Conservation (phyloP, 352 stramenopile species). For the Phytophthora parvispora region DNA sequence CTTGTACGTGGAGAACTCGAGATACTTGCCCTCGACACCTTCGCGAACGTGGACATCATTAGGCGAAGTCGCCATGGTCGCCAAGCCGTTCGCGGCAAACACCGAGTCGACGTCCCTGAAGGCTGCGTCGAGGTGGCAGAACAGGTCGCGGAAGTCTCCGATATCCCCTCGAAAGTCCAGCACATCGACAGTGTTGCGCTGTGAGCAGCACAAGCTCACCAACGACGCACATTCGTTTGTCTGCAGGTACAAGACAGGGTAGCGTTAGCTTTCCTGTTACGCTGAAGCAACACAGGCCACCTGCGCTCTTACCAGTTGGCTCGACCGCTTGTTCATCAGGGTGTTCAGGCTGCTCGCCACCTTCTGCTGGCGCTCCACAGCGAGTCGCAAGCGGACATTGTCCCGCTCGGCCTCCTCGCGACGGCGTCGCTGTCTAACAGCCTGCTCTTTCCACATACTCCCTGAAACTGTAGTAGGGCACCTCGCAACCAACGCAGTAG, state of each 20-base stretch:
- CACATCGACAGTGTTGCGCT: conserved; percentile 9
- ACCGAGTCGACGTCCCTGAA: conserved; percentile 35
- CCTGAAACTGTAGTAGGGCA: not conserved
- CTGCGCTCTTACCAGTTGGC: conserved; percentile 13
- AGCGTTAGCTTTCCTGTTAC: not conserved
- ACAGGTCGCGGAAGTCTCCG: conserved; percentile 24
- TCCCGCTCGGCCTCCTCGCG: not conserved
- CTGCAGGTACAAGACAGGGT: conserved; percentile 6
- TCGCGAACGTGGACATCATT: conserved; percentile 33
- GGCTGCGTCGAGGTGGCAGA: conserved; percentile 24
- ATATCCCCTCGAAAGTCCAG: conserved; percentile 26
- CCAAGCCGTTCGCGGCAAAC: conserved; percentile 32
- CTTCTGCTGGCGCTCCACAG: not conserved
- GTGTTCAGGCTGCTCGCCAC: not conserved
- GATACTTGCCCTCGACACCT: conserved; percentile 29
- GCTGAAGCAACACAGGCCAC: not conserved
- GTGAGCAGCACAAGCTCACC: conserved; percentile 10
- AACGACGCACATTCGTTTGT: conserved; percentile 22
- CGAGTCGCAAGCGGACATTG: not conserved
- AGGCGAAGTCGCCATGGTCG: conserved; percentile 18
- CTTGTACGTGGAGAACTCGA: conserved; percentile 36
- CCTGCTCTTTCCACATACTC: not conserved
- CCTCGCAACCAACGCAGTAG: conserved; percentile 4
- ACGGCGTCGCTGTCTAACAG: not conserved
- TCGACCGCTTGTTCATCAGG: not conserved